Base-by-base conservation (phyloP, 768 basidiomycete species). In the Mycena sanguinolenta region DNA sequence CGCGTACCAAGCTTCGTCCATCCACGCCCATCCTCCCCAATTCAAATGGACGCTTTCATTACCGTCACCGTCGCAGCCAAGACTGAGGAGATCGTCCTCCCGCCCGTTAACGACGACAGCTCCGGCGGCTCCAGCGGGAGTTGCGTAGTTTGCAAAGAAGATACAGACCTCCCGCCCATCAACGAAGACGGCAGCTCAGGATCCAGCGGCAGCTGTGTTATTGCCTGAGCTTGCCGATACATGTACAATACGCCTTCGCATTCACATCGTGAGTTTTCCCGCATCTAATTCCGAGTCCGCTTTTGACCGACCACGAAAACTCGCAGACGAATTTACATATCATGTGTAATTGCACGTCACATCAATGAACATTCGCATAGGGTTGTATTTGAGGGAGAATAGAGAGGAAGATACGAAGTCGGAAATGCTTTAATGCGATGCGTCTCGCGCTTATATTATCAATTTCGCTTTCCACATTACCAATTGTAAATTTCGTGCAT, bases 91-190 rank as follows among this genome's bases (percentile, higher is more conserved):
- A 49, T 68, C 28, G 23, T 58, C 36, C 66, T 72, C 54, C 71
- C 71, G 21, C 71, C 71, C 34, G 57, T 62, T 44, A 72, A 69
- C 59, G 71, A 65, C 44, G 71, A 72, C 63, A 61, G 58, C 62
- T 14, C 50, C 39, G 30, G 50, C 0, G 71, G 71, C 32, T 60
- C 66, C 23, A 72, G 67, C 63, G 67, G 71, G 39, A 58, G 63
- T 32, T 72, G 71, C 54, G 63, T 72, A 42, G 59, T 72, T 52
- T 72, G 71, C 66, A 55, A 36, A 44, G 71, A 72, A 17, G 62
- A 67, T 16, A 53, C 63, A 12, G 49, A 58, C 61, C 61, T 65
- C 42, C 62, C 71, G 12, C 54, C 63, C n/a, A 62, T 67, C 58
- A 63, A 72, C 58, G 65, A 72, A 19, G 71, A 72, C 52, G 63